Evolutionary conservation across 2,329 filamentous ascomycete genomes (phyloP).

Genomic region (Neopestalotiopsis sp.): DNA sequence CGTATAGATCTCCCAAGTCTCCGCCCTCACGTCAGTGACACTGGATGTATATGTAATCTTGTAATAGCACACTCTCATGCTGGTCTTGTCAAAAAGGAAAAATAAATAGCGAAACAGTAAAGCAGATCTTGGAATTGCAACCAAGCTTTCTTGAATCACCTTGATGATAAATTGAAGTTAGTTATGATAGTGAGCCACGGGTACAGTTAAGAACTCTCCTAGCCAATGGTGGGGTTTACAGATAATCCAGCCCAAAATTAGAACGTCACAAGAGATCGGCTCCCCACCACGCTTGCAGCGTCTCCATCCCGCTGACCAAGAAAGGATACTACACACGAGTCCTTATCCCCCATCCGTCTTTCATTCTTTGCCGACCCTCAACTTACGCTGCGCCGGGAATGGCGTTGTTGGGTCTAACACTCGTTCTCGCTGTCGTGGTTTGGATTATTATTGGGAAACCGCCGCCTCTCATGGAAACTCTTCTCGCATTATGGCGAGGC

Average conservation of each 20-base stretch:
- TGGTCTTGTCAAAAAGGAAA: no score
- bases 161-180: no score
- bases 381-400: constrained; percentile 38
- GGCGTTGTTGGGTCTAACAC: constrained; percentile 64
- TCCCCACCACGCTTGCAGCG: not conserved
- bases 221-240: not conserved
- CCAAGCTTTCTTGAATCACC: no score
- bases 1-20: no score
- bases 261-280: not conserved
- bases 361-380: not conserved
- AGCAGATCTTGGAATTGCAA: no score
- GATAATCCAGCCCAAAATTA: constrained; percentile 1
- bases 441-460: constrained; percentile 57
- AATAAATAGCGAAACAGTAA: no score
- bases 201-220: not conserved
- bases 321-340: not conserved
- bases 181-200: no score
- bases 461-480: constrained; percentile 52
- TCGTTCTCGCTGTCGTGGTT: constrained; percentile 65
- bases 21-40: no score
- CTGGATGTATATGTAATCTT: no score
- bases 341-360: not conserved
- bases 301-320: not conserved
- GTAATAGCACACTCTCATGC: no score
- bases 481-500: constrained; percentile 39